Percentiles rank a stretch among this genome's conserved stretches.
These are phyloP conservation scores for Posidonia australis DNA, from an alignment of 106 monocot genomes.

Conservation along the genomic window DNA sequence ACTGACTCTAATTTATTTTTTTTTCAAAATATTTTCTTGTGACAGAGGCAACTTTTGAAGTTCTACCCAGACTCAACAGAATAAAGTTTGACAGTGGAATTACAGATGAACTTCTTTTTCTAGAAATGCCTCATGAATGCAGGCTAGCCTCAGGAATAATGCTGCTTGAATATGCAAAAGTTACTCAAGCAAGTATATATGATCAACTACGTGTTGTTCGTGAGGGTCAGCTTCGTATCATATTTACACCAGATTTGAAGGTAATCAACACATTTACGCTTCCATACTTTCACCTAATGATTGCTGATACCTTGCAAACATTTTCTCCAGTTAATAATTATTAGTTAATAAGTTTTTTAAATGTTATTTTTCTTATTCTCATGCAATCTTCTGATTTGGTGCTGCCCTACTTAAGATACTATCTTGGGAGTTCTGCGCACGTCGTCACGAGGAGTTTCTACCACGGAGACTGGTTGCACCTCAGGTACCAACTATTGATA, in stretches of 20 bases:
- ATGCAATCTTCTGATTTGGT: not conserved
- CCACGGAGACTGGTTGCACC: constrained; percentile 75
- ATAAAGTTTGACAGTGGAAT: constrained; percentile 93
- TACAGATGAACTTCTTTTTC: constrained; percentile 66
- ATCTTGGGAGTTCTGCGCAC: constrained; percentile 92
- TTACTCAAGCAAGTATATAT: constrained; percentile 79
- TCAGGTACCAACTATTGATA: constrained; percentile 41
- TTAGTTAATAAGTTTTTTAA: not conserved
- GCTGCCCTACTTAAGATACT: constrained; percentile 50
- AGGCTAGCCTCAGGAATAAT: constrained; percentile 58
- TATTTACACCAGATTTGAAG: constrained; percentile 90
- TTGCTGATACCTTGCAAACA: not conserved
- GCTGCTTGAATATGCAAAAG: constrained; percentile 84
- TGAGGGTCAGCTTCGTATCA: constrained; percentile 78
- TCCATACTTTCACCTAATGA: not conserved
- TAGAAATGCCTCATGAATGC: constrained; percentile 70
- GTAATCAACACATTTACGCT: constrained; percentile 12
- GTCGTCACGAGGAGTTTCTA: constrained; percentile 79
- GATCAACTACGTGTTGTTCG: constrained; percentile 83
- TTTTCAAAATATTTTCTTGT: no score
- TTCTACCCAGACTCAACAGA: constrained; percentile 80
- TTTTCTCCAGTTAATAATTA: not conserved
- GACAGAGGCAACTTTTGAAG: constrained; percentile 82
- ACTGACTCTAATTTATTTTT: not conserved
- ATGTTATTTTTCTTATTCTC: not conserved